Percentiles rank a stretch among this genome's conserved stretches.
Evolutionary conservation across 805 yeast genomes (phyloP).

Genomic region (Diddensiella caesifluorescens): DNA sequence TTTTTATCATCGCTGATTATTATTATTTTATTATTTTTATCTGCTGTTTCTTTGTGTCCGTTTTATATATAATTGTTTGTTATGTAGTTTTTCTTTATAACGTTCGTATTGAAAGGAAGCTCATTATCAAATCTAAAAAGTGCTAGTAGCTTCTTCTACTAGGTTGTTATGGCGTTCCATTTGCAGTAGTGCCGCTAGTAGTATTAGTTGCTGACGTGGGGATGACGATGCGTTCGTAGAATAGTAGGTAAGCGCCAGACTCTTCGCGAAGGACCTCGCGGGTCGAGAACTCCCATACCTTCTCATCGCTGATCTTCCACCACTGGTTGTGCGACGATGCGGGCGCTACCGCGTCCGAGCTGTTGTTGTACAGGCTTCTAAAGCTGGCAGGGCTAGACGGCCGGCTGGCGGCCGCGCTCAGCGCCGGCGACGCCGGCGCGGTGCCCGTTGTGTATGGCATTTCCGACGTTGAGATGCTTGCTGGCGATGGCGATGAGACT

Average conservation of each 20-base stretch:
- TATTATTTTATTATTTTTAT: constrained; percentile 6
- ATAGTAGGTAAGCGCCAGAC: constrained; percentile 77
- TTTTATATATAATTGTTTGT: no score
- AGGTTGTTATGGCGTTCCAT: no score
- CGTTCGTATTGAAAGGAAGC: no score
- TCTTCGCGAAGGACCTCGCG: constrained; percentile 61
- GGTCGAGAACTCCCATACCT: constrained; percentile 54
- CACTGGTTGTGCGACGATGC: constrained; percentile 35
- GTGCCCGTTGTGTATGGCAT: constrained; percentile 5
- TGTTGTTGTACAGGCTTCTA: constrained; percentile 2
- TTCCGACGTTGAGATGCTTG: constrained; percentile 12
- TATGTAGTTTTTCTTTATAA: no score
- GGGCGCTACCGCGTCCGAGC: neutral
- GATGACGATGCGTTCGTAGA: constrained; percentile 67
- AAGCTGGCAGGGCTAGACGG: constrained; percentile 1
- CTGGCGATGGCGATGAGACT: constrained; percentile 20
- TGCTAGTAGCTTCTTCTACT: no score
- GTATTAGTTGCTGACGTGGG: no score
- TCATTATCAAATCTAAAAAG: no score
- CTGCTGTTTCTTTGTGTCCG: constrained; percentile 10
- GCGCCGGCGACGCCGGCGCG: constrained; percentile 1
- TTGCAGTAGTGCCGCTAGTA: no score
- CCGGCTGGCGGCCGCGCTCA: no score
- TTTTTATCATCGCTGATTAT: constrained; percentile 7
- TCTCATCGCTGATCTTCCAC: constrained; percentile 84